These are phyloP conservation scores for Fusarium nematophilum DNA, from an alignment of 2,329 filamentous ascomycete species.

Conservation along the genomic window DNA sequence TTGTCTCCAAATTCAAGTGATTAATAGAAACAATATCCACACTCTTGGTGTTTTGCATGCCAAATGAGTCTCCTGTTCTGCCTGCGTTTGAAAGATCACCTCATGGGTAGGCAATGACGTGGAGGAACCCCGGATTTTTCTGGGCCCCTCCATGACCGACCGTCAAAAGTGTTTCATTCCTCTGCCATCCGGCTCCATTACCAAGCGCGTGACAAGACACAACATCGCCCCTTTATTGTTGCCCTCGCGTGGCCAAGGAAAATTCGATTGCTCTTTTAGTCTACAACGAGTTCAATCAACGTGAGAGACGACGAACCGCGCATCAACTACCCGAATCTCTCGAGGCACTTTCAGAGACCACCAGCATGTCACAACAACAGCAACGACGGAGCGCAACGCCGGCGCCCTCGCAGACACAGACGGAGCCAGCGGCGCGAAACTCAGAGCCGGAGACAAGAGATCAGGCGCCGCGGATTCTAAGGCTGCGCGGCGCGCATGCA, in stretches of 20 bases:
- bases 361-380: conserved; percentile 48
- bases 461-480: conserved; percentile 56
- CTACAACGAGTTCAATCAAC: not conserved
- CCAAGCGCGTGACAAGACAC: conserved; percentile 25
- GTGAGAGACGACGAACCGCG: not conserved
- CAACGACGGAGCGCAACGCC: conserved; percentile 42
- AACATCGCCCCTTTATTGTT: not conserved
- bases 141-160: conserved; percentile 30
- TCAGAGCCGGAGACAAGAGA: conserved; percentile 44
- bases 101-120: conserved; percentile 29
- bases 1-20: no score
- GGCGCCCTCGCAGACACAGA: conserved; percentile 51
- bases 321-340: not conserved
- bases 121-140: conserved; percentile 33
- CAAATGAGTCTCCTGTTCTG: not conserved
- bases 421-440: conserved; percentile 44
- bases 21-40: no score
- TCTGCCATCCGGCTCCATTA: conserved; percentile 28
- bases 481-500: conserved; percentile 62
- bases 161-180: conserved; percentile 21
- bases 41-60: no score
- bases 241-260: not conserved
- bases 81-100: conserved; percentile 11
- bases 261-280: not conserved
- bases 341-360: not conserved